Conservation (phyloP, 1,284 basidiomycete genomes). For the Papiliotrema flavescens region DNA sequence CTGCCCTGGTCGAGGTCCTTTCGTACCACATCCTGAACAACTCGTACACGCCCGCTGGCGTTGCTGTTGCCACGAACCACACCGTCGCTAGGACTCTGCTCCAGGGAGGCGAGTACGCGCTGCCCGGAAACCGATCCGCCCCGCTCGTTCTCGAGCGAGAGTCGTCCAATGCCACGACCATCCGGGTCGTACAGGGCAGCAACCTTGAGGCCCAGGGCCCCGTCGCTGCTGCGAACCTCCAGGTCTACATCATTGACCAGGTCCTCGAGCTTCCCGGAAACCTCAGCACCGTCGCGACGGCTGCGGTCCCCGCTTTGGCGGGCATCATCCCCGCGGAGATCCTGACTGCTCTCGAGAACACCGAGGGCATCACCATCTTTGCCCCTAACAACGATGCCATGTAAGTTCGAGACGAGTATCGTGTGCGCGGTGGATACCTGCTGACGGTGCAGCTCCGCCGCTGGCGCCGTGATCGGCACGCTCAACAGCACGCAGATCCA, state of each 20-base stretch:
- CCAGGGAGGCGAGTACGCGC: slow-evolving; percentile 46
- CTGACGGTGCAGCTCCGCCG: neutral
- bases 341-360: slow-evolving; percentile 48
- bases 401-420: no score
- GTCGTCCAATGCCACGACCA: slow-evolving; percentile 18
- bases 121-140: slow-evolving; percentile 51
- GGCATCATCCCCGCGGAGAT: slow-evolving; percentile 48
- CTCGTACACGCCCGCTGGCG: slow-evolving; percentile 50
- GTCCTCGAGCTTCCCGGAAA: slow-evolving; percentile 59
- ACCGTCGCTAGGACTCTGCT: slow-evolving; percentile 65
- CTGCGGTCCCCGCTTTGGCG: slow-evolving; percentile 46
- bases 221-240: slow-evolving; percentile 32
- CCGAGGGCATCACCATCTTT: slow-evolving; percentile 66
- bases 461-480: slow-evolving; percentile 38
- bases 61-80: slow-evolving; percentile 47
- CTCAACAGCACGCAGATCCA: slow-evolving; percentile 54
- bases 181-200: slow-evolving; percentile 26
- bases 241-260: slow-evolving; percentile 50
- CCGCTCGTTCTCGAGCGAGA: slow-evolving; percentile 59
- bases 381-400: slow-evolving; percentile 61
- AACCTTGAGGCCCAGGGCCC: slow-evolving; percentile 51
- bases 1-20: slow-evolving; percentile 53
- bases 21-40: slow-evolving; percentile 64
- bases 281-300: slow-evolving; percentile 52
- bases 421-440: neutral